Conservation (phyloP, 164 flowering plant genomes). For the Amborella trichopoda region DNA sequence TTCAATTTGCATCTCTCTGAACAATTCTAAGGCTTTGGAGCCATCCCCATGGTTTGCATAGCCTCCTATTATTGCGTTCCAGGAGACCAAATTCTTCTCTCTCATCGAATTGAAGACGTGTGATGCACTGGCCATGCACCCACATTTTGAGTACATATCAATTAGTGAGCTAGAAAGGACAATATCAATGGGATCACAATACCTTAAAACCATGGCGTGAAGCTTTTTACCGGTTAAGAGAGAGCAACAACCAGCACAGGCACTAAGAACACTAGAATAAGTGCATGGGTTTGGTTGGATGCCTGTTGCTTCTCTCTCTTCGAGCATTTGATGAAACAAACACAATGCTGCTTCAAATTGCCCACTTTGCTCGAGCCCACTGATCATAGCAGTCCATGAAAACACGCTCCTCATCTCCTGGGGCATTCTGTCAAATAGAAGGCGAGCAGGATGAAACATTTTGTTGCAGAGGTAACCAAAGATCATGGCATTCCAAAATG, state of each 20-base stretch:
- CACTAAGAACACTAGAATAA: constrained; percentile 15
- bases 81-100: constrained; percentile 13
- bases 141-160: constrained; percentile 25
- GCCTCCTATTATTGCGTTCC: constrained; percentile 27
- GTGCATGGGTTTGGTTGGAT: constrained; percentile 13
- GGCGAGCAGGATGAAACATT: constrained; percentile 9
- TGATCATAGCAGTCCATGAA: constrained; percentile 20
- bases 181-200: constrained; percentile 8
- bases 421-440: constrained; percentile 11
- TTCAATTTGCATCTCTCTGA: constrained; percentile 11
- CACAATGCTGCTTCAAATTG: constrained; percentile 14
- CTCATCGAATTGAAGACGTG: constrained; percentile 12
- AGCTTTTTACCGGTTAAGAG: constrained; percentile 18
- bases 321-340: constrained; percentile 15
- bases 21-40: constrained; percentile 13
- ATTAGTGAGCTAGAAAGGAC: constrained; percentile 14
- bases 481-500: constrained; percentile 23
- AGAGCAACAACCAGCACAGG: constrained; percentile 17
- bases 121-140: constrained; percentile 14
- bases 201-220: constrained; percentile 13
- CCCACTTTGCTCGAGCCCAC: constrained; percentile 16
- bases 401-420: constrained; percentile 15
- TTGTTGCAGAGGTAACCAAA: constrained; percentile 14
- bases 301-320: too few species aligned
- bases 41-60: constrained; percentile 26